A percentile compares a stretch with the other conserved stretches of the same genome.
Conservation (phyloP, 257 asterid species). For the Ilex aquifolium region DNA sequence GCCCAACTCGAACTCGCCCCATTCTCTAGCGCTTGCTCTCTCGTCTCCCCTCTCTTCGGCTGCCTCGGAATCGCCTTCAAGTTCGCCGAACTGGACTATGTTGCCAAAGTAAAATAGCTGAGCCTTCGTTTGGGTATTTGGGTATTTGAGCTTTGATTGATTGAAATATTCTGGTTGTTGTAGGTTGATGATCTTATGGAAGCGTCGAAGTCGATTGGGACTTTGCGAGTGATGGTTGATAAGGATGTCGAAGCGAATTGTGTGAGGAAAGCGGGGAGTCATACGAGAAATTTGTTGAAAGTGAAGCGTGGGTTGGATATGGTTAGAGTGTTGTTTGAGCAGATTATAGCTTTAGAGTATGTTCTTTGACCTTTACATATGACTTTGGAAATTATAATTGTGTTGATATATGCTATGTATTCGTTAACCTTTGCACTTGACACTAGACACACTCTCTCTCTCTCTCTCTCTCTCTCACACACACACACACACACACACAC, state of each 20-base stretch:
- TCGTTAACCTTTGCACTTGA: too few relatives aligned
- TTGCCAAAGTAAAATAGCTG: slow-evolving; percentile 49
- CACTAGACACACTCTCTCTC: too few relatives aligned
- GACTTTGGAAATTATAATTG: too few relatives aligned
- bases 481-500: too few relatives aligned
- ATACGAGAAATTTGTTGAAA: slow-evolving; percentile 81
- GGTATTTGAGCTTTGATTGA: slow-evolving; percentile 3
- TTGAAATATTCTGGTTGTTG: slow-evolving; percentile 6
- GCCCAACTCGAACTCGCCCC: slow-evolving; percentile 49
- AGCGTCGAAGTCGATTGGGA: slow-evolving; percentile 61
- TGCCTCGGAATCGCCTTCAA: slow-evolving; percentile 95
- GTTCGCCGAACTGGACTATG: slow-evolving; percentile 88
- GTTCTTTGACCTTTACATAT: slow-evolving; percentile 17
- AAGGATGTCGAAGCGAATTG: slow-evolving; percentile 63
- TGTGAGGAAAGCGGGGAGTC: slow-evolving; percentile 76
- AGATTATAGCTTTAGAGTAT: slow-evolving; percentile 64
- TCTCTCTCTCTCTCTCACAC: too few relatives aligned
- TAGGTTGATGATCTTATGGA: slow-evolving; percentile 73
- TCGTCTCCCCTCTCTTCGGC: slow-evolving; percentile 86
- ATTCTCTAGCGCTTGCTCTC: slow-evolving; percentile 75
- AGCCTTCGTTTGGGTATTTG: background rate
- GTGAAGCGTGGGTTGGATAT: slow-evolving; percentile 95
- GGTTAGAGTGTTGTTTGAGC: slow-evolving; percentile 86
- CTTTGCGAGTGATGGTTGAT: slow-evolving; percentile 66
- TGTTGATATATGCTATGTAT: too few relatives aligned